phyloP scores from a whole-genome alignment of 371 early-diverging fungal genomes.

The Apophysomyces sp. region DNA sequence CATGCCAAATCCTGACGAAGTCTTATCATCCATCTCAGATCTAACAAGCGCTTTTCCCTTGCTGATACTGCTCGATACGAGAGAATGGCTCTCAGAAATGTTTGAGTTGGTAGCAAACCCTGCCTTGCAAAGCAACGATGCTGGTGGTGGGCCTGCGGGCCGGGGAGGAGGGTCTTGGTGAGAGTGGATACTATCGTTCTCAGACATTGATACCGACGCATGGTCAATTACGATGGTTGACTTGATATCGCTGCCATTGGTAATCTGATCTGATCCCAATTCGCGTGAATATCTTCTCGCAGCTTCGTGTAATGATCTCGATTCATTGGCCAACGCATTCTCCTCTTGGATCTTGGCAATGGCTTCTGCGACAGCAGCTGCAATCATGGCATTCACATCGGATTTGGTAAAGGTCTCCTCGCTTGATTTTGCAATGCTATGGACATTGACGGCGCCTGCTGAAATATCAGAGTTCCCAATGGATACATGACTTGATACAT shows the following conservation, averaged over 20 bases:
- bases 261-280: slow-evolving; percentile 13
- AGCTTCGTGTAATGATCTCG: background rate
- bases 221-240: background rate
- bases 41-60: background rate
- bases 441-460: background rate
- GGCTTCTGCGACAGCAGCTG: slow-evolving; percentile 38
- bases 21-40: background rate
- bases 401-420: slow-evolving; percentile 9
- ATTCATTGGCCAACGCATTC: no score
- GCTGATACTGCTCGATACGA: background rate
- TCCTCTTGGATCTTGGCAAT: slow-evolving; percentile 18
- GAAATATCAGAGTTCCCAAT: no score
- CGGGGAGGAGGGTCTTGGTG: slow-evolving; percentile 6
- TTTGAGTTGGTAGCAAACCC: background rate
- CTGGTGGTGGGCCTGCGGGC: slow-evolving; percentile 20
- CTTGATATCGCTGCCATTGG: background rate
- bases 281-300: slow-evolving; percentile 28
- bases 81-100: background rate
- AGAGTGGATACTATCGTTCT: background rate
- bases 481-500: no score
- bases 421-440: background rate
- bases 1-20: background rate
- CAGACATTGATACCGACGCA: background rate
- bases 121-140: slow-evolving; percentile 10
- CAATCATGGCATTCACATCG: slow-evolving; percentile 37